These are phyloP conservation scores for Aquilaria malaccensis DNA, from an alignment of 345 rosid genomes.

Conservation along the genomic window DNA sequence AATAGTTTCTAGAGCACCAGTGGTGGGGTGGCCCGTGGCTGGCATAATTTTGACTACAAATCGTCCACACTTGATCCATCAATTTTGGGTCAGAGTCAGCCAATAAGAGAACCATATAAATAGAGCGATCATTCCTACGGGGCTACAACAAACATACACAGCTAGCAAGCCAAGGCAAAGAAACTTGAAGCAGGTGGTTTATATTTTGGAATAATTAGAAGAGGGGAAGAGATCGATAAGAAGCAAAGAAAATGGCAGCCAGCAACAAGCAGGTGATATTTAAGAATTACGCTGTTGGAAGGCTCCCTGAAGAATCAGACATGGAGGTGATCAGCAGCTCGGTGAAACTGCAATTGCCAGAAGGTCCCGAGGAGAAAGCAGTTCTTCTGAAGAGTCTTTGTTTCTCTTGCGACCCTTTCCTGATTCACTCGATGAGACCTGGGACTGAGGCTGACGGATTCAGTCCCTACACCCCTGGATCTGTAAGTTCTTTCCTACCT, in stretches of 20 bases:
- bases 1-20: no score
- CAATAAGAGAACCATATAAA: no score
- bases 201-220: no score
- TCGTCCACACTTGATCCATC: no score
- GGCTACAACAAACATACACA: no score
- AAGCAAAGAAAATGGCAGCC: neutral
- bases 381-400: constrained; percentile 32
- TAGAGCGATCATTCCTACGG: no score
- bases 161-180: no score
- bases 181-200: no score
- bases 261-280: constrained; percentile 35
- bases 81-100: no score
- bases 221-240: no score
- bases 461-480: constrained; percentile 9
- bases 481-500: constrained; percentile 1
- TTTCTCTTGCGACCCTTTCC: constrained; percentile 32
- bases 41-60: no score
- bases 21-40: no score
- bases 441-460: neutral
- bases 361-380: constrained; percentile 11
- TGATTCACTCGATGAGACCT: constrained; percentile 17
- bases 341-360: constrained; percentile 12
- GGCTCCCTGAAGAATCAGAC: constrained; percentile 24
- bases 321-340: constrained; percentile 5
- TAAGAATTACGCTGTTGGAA: constrained; percentile 11